phyloP scores from a whole-genome alignment of 148 eudicot species.

The Rhododendron vialii region DNA sequence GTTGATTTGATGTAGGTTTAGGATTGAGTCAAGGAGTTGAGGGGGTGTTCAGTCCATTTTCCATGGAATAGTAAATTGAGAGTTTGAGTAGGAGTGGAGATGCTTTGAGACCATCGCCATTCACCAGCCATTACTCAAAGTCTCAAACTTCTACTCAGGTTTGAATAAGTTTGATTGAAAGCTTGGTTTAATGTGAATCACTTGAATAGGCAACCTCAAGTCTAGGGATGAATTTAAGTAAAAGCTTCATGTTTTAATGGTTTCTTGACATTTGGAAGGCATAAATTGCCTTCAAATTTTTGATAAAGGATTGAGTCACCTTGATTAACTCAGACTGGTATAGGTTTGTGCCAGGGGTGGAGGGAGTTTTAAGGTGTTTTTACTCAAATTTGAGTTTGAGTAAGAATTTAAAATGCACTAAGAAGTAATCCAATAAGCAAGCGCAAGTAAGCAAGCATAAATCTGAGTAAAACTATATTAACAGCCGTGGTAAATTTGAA shows the following conservation, averaged over 20 bases:
- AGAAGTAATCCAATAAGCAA: background rate
- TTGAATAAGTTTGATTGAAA: background rate
- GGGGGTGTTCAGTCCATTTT: background rate
- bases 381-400: background rate
- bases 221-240: background rate
- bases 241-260: background rate
- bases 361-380: background rate
- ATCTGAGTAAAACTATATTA: background rate
- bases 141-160: background rate
- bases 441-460: background rate
- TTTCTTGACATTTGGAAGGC: background rate
- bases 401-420: background rate
- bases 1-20: background rate
- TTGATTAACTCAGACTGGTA: background rate
- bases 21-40: background rate
- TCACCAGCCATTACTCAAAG: background rate
- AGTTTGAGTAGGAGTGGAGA: background rate
- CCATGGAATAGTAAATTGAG: background rate
- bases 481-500: background rate
- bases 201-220: background rate
- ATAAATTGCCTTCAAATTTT: background rate
- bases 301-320: background rate
- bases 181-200: background rate
- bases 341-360: background rate
- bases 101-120: background rate